Evolutionary conservation across 257 asterid genomes (phyloP).

Genomic region (Paulownia fortunei): DNA sequence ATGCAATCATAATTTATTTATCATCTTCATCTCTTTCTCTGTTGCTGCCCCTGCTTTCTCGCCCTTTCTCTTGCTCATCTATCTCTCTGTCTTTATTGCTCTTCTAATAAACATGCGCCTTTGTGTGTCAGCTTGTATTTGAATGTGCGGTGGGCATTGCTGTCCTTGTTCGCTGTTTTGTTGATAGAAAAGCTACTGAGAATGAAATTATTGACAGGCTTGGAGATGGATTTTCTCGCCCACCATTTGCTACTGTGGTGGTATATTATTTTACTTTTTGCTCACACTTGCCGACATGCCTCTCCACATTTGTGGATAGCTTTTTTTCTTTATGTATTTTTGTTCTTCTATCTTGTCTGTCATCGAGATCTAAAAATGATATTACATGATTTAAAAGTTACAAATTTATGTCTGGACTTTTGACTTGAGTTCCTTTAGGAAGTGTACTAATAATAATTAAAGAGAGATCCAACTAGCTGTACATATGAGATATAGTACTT

Average conservation of each 20-base stretch:
- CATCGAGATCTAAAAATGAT: not conserved
- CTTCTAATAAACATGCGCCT: constrained; percentile 24
- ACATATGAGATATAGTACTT: not conserved
- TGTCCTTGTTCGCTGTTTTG: constrained; percentile 93
- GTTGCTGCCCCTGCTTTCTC: not conserved
- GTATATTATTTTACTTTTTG: constrained; percentile 46
- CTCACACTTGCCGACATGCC: not conserved
- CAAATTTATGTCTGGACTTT: not conserved
- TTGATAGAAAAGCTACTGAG: constrained; percentile 71
- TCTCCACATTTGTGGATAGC: not conserved
- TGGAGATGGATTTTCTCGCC: constrained; percentile 95
- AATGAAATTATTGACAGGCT: constrained; percentile 75
- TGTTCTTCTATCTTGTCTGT: not conserved
- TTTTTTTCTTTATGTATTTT: not conserved
- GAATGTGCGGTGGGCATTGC: constrained; percentile 85
- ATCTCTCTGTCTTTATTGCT: not conserved
- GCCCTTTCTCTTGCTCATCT: constrained; percentile 16
- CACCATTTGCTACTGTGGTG: constrained; percentile 95
- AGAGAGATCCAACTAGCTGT: not conserved
- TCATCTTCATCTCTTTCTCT: constrained; percentile 7
- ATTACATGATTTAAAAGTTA: not conserved
- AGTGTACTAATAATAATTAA: not conserved
- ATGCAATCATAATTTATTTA: not conserved
- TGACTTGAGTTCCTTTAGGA: not conserved
- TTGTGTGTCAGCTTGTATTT: constrained; percentile 77